Evolutionary conservation across 2,329 filamentous ascomycete genomes (phyloP), one percentile per base, ranked within the genome.

Genomic region (Fonsecaea erecta): DNA sequence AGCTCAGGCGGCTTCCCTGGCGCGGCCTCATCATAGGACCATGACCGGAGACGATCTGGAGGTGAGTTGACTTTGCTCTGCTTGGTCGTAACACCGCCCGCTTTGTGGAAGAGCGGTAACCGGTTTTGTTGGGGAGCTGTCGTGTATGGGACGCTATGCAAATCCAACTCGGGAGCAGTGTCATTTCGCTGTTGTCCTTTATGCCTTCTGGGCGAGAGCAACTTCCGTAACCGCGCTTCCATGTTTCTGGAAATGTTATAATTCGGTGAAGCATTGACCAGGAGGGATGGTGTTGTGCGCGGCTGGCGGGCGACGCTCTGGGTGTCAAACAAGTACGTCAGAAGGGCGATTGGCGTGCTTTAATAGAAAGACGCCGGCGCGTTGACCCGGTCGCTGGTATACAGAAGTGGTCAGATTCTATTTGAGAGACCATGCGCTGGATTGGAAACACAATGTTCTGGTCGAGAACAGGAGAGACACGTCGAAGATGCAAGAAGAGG

Each of bases 1-100:
- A 72, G 28, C 26, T 67, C 55, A 34, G 71, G 71, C 26, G 65
- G 61, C 40, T 62, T 70, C 21, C 71, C 69, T n/a, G 71, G 57
- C 5, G 57, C 34, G 24, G 67, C 63, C 16, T 61, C 52, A 16
- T 70, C 53, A 53, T 73, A 73, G 28, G 71, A 65, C 21, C 67
- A 65, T 8, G 68, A 64, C 14, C 46, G 62, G 34, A 71, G 30
- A 52, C 60, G 35, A 26, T 56, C 51, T 12, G 61, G 12, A 26
- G 35, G 54, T 12, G 30, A 18, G 26, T 21, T 46, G 56, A 52
- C 55, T 55, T 52, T 56, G 48, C 58, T 64, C n/a, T 34, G 35
- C 5, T 56, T 55, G 11, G 60, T 37, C n/a, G 30, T 24, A 28
- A 21, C 9, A 12, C 43, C 43, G 8, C 18, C 14, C 35, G 62